Evolutionary conservation across 108 stramenopile genomes (phyloP).

Genomic region (Fragilariopsis cylindrus): DNA sequence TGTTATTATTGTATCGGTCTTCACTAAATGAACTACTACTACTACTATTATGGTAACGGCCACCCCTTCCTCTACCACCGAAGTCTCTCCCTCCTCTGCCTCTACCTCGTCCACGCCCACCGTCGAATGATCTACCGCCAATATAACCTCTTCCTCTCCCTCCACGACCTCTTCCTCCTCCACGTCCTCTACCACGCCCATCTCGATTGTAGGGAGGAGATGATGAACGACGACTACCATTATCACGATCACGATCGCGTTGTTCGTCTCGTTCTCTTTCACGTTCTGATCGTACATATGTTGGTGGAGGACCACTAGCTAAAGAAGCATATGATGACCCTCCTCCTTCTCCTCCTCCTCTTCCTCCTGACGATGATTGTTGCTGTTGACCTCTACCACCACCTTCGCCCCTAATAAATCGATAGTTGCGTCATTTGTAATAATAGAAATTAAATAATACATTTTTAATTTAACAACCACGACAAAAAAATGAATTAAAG

Average conservation of each 20-base stretch:
- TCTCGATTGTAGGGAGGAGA: background rate
- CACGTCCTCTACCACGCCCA: conserved; percentile 5
- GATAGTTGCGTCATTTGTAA: too few species aligned
- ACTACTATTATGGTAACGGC: background rate
- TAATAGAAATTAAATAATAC: too few species aligned
- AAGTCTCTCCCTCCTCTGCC: background rate
- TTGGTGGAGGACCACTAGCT: conserved; percentile 19
- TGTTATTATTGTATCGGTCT: background rate
- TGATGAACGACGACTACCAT: background rate
- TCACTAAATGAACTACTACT: too few species aligned
- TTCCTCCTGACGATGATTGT: conserved; percentile 1
- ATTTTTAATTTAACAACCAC: too few species aligned
- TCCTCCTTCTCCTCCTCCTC: background rate
- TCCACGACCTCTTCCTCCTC: conserved; percentile 7
- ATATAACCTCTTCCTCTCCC: conserved; percentile 16
- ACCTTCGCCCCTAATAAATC: background rate
- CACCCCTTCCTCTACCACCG: background rate
- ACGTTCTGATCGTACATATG: background rate
- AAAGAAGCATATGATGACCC: conserved; percentile 34
- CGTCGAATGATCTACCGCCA: background rate
- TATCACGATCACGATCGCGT: background rate
- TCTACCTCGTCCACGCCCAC: conserved; percentile 25
- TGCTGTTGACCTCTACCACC: background rate
- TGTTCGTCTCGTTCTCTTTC: conserved; percentile 7
- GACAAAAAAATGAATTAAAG: too few species aligned